These are phyloP conservation scores for Saccharomycopsis oosterbeekiorum DNA, from an alignment of 805 yeast genomes.

Conservation along the genomic window DNA sequence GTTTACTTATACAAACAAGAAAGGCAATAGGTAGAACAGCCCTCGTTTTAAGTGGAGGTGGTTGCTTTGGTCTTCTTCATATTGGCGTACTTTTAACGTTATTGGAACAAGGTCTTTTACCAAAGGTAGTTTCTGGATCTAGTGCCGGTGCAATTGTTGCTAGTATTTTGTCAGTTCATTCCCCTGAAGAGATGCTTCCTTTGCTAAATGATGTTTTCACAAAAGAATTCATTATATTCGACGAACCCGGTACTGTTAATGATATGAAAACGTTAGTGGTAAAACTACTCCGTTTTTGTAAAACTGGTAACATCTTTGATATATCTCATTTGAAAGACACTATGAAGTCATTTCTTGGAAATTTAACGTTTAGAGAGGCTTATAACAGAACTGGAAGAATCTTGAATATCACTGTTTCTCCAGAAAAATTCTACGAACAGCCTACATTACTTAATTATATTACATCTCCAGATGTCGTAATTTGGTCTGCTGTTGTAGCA, in stretches of 20 bases:
- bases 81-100: slow-evolving; percentile 84
- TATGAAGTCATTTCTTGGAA: slow-evolving; percentile 73
- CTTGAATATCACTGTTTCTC: slow-evolving; percentile 88
- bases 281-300: slow-evolving; percentile 46
- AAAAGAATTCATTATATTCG: slow-evolving; percentile 43
- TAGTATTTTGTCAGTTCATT: slow-evolving; percentile 71
- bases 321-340: slow-evolving; percentile 60
- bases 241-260: slow-evolving; percentile 42
- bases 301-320: slow-evolving; percentile 86
- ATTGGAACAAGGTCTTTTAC: slow-evolving; percentile 63
- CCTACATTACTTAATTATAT: slow-evolving; percentile 72
- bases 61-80: slow-evolving; percentile 86
- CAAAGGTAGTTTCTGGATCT: slow-evolving; percentile 84
- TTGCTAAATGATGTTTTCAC: slow-evolving; percentile 40
- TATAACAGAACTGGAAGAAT: slow-evolving; percentile 89
- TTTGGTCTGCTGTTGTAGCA: slow-evolving; percentile 88
- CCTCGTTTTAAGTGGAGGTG: slow-evolving; percentile 90
- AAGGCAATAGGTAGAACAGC: slow-evolving; percentile 93
- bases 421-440: slow-evolving; percentile 85
- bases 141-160: slow-evolving; percentile 96
- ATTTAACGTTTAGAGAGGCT: slow-evolving; percentile 87
- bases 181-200: slow-evolving; percentile 55
- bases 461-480: slow-evolving; percentile 71
- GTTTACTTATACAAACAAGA: slow-evolving; percentile 77
- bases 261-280: slow-evolving; percentile 22